Percentiles rank a stretch among this genome's conserved stretches.
These are phyloP conservation scores for Stagonosporopsis tanaceti DNA, from an alignment of 2,329 filamentous ascomycete genomes.

Conservation along the genomic window DNA sequence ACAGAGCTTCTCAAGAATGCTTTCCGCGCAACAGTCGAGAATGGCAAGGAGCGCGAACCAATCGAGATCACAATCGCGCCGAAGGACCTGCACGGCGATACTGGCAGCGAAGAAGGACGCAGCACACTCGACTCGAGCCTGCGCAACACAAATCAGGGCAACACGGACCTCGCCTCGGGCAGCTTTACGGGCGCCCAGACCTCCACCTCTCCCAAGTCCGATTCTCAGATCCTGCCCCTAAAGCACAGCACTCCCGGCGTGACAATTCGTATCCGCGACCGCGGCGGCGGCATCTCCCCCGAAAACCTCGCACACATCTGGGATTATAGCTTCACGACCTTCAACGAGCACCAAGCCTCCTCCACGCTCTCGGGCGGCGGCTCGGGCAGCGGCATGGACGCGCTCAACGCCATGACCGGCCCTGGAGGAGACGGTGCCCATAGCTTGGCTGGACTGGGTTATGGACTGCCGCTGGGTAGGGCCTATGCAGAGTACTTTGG, in stretches of 20 bases:
- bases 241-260: slow-evolving; percentile 74
- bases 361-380: slow-evolving; percentile 54
- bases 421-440: slow-evolving; percentile 77
- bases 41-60: slow-evolving; percentile 77
- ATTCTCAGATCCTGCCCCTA: slow-evolving; percentile 54
- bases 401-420: slow-evolving; percentile 77
- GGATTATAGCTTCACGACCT: slow-evolving; percentile 98
- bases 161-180: slow-evolving; percentile 41
- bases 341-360: slow-evolving; percentile 70
- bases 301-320: slow-evolving; percentile 87
- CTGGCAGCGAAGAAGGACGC: slow-evolving; percentile 9
- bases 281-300: slow-evolving; percentile 90
- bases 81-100: slow-evolving; percentile 20
- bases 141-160: slow-evolving; percentile 42
- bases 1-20: slow-evolving; percentile 97
- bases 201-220: slow-evolving; percentile 30
- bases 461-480: slow-evolving; percentile 86
- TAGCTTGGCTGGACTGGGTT: slow-evolving; percentile 86
- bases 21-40: slow-evolving; percentile 91
- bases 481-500: slow-evolving; percentile 99
- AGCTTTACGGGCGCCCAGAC: slow-evolving; percentile 37
- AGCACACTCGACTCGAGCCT: neutral
- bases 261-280: slow-evolving; percentile 92
- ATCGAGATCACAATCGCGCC: slow-evolving; percentile 92
- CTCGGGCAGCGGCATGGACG: slow-evolving; percentile 61